Evolutionary conservation across 1,284 basidiomycete species (phyloP), one percentile per base, ranked within the genome.

Genomic region (Lentinus polychrous): DNA sequence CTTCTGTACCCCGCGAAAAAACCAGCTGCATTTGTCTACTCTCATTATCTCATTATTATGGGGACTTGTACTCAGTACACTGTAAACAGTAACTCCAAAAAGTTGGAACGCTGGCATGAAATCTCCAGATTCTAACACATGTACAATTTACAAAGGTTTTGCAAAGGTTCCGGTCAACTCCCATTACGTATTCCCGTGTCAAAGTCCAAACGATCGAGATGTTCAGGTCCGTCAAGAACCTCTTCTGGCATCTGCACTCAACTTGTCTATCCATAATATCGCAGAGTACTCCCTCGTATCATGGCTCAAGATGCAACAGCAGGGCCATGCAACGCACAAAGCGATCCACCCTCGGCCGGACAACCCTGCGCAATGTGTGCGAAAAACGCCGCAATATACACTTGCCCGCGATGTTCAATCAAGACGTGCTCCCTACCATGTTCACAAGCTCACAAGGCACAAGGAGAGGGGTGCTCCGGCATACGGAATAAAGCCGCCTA

Each of bases 351-450:
- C 11, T 22, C 39, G 39, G n/a, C 27, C 3, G 14, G 23, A 8
- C 24, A 42, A 3, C 45, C 71, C 8, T 87, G 85, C 60, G 59
- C 66, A 15, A 63, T 78, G 42, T 86, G 83, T 59, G 63, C 65
- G 20, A 59, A 61, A 17, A 56, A 66, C 36, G 55, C 60, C 36
- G 67, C 82, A 0, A 85, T 78, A 57, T 94, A 94, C 72, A 91
- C 83, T 46, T 94, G 91, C 60, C 91, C 91, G 0, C 75, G 86
- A 31, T 94, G 91, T 67, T 58, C 68, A 2, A 68, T 69, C 22
- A 75, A 73, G 39, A 86, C 87, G 31, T 94, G 91, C 64, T 92
- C 89, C 0, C 66, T 84, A 1, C 56, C 72, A 0, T 94, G 91
- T 60, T 83, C 86, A 2, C 71, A 68, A n/a, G 58, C 69, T 10